Percentiles rank a stretch among this genome's conserved stretches.
Evolutionary conservation across 805 yeast species (phyloP).

Genomic region (Kuraishia piskuri): DNA sequence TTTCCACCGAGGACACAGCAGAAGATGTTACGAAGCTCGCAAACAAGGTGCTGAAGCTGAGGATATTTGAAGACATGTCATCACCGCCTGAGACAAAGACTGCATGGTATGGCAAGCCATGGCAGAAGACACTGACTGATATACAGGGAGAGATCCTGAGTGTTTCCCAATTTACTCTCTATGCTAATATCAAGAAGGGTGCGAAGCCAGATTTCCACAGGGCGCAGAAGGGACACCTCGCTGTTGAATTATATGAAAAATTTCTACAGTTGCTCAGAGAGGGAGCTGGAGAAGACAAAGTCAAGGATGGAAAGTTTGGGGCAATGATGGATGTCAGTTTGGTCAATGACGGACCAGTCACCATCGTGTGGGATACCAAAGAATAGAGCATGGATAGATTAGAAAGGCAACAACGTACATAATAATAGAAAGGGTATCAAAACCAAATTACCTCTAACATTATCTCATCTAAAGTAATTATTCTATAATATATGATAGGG

Average conservation of each 20-base stretch:
- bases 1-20: conserved; percentile 65
- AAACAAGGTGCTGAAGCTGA: conserved; percentile 52
- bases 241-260: conserved; percentile 38
- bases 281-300: conserved; percentile 55
- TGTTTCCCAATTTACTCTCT: conserved; percentile 88
- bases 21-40: conserved; percentile 68
- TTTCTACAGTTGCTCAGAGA: conserved; percentile 39
- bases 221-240: conserved; percentile 74
- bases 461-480: neutral
- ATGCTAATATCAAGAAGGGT: conserved; percentile 82
- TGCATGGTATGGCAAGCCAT: conserved; percentile 54
- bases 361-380: conserved; percentile 71
- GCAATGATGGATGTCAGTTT: conserved; percentile 95
- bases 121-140: conserved; percentile 69
- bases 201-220: conserved; percentile 91
- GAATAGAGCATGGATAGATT: conserved; percentile 18
- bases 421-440: neutral
- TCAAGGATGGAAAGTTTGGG: conserved; percentile 86
- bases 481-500: neutral
- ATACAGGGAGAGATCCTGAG: conserved; percentile 67
- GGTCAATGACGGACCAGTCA: conserved; percentile 90
- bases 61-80: conserved; percentile 59
- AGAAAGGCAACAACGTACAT: neutral
- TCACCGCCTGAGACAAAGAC: conserved; percentile 31
- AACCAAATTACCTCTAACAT: neutral